These are phyloP conservation scores for Serendipita sp. DNA, from an alignment of 768 basidiomycete genomes.

Conservation along the genomic window DNA sequence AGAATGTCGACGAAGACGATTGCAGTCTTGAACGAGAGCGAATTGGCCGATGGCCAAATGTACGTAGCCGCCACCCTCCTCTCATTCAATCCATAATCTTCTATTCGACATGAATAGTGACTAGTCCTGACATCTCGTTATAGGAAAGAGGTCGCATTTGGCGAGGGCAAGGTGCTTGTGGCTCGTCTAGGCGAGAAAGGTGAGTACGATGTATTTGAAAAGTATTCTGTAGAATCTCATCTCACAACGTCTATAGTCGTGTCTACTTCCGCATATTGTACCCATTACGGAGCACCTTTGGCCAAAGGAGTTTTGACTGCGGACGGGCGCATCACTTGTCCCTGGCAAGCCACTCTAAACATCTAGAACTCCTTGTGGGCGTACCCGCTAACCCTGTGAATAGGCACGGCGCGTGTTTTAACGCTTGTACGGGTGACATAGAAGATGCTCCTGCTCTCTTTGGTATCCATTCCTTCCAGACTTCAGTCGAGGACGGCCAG, in stretches of 20 bases:
- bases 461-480: conserved; percentile 64
- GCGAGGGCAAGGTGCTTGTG: conserved; percentile 56
- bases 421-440: conserved; percentile 68
- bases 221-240: background rate
- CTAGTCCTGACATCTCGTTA: background rate
- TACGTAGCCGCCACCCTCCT: conserved; percentile 16
- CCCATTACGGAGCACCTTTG: conserved; percentile 82
- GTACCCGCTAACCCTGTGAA: background rate
- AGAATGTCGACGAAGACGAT: conserved; percentile 34
- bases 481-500: conserved; percentile 48
- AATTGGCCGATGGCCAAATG: conserved; percentile 55
- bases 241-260: conserved; percentile 10
- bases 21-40: conserved; percentile 39
- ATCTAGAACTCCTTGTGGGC: background rate
- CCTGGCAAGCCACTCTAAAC: background rate
- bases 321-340: conserved; percentile 62
- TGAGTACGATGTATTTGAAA: conserved; percentile 18
- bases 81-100: background rate
- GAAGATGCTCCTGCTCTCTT: conserved; percentile 82
- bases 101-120: background rate
- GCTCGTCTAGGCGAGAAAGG: conserved; percentile 60
- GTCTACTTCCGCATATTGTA: conserved; percentile 73
- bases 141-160: conserved; percentile 76
- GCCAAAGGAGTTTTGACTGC: conserved; percentile 65
- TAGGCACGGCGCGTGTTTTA: conserved; percentile 51